Evolutionary conservation across 1,284 basidiomycete species (phyloP).

Genomic region (Pulveroboletus sp.): DNA sequence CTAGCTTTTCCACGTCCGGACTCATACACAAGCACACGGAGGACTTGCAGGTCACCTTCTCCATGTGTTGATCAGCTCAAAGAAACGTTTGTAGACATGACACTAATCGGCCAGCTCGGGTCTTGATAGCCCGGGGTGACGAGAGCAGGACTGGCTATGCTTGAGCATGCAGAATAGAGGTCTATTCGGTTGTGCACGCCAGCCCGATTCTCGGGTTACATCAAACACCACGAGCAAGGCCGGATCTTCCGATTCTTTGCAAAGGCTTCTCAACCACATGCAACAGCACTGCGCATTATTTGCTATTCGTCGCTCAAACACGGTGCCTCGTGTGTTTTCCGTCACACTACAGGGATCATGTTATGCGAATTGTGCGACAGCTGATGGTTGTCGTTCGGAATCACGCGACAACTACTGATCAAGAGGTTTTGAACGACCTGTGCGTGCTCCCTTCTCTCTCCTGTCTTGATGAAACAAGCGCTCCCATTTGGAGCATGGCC

Average conservation of each 20-base stretch:
- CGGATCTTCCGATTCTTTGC: background rate
- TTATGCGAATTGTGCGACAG: background rate
- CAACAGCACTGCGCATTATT: background rate
- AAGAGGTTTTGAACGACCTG: background rate
- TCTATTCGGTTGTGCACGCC: background rate
- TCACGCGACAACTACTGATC: background rate
- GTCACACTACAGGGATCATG: background rate
- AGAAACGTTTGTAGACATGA: background rate
- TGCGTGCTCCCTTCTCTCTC: background rate
- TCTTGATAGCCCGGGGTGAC: background rate
- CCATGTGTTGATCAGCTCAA: background rate
- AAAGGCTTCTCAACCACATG: no score
- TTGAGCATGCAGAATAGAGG: background rate
- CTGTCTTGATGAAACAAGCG: background rate
- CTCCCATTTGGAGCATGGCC: background rate
- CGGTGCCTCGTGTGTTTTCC: background rate
- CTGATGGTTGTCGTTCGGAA: background rate
- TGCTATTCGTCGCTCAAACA: background rate
- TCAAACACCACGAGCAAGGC: background rate
- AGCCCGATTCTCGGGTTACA: background rate
- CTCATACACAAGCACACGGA: background rate
- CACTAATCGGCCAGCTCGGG: background rate
- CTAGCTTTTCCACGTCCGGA: background rate
- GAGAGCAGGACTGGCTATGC: background rate
- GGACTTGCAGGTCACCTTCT: background rate